Percentiles rank a stretch among this genome's conserved stretches.
Evolutionary conservation across 2,329 filamentous ascomycete species (phyloP).

Genomic region (Penicillium sp.): DNA sequence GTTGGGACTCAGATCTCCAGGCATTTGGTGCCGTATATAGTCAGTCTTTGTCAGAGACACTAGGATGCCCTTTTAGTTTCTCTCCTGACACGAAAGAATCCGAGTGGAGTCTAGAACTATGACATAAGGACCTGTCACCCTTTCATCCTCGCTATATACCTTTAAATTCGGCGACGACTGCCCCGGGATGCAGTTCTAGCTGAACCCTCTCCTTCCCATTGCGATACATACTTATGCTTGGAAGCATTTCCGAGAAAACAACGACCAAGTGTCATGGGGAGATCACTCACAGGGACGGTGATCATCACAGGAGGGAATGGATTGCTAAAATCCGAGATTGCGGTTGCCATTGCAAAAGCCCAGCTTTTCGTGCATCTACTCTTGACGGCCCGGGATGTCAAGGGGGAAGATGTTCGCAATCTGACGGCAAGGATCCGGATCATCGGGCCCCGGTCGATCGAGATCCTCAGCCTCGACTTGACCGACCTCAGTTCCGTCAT

Average conservation of each 20-base stretch:
- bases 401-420: conserved; percentile 28
- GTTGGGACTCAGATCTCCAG: conserved; percentile 12
- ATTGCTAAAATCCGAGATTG: conserved; percentile 36
- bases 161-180: too few relatives aligned
- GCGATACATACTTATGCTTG: conserved; percentile 1
- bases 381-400: conserved; percentile 32
- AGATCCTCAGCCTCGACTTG: conserved; percentile 33
- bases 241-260: neutral
- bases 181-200: too few relatives aligned
- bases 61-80: conserved; percentile 6
- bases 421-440: conserved; percentile 30
- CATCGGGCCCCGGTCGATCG: conserved; percentile 36
- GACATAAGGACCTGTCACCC: too few relatives aligned
- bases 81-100: too few relatives aligned
- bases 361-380: conserved; percentile 38
- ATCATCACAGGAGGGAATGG: conserved; percentile 41
- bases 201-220: too few relatives aligned
- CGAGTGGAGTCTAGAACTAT: too few relatives aligned
- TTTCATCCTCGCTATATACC: too few relatives aligned
- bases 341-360: conserved; percentile 35
- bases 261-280: conserved; percentile 27
- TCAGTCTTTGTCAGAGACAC: conserved; percentile 6
- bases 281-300: conserved; percentile 35
- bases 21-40: conserved; percentile 13
- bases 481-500: conserved; percentile 33